Evolutionary conservation across 1,284 basidiomycete species (phyloP), one percentile per base, ranked within the genome.

Genomic region (Ganoderma resinaceum): DNA sequence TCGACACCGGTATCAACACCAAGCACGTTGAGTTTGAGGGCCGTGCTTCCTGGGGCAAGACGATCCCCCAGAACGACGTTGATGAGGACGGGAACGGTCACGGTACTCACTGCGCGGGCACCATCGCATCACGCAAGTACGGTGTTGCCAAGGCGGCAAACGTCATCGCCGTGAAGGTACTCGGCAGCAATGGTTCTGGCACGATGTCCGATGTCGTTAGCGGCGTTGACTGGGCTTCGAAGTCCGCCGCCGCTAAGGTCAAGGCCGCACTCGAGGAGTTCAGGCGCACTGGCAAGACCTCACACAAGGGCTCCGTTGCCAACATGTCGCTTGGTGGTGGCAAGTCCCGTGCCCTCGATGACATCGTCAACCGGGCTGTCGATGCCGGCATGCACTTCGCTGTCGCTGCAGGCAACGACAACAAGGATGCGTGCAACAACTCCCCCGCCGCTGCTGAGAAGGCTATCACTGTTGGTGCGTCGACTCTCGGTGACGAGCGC

Each of bases 321-420:
- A 98, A 97, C 87, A 98, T 99, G 97, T 95, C 92, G 79, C 91
- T 99, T 65, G 97, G 97, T 73, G 97, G 97, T 78, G 95, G 95
- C 75, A 97, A 96, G 85, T 96, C 95, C n/a, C 86, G 85, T 52
- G 88, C 94, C 57, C 88, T 99, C 66, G 95, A 99, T 76, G 86
- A 88, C 46, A 90, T 93, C 61, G 95, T 99, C 71, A 91, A 99
- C 83, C 86, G 84, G 64, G 96, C 97, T 65, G 95, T 98, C 66
- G 87, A 89, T 35, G 75, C 79, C 59, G 97, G 97, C 64, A 86
- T 99, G 66, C 95, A 98, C 86, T 98, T 99, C 77, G 95, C 95
- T 73, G 96, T 98, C 70, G 96, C 96, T 66, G 97, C 96, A 70
- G 83, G 84, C 72, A 84, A 88, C 79, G 78, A 85, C 76, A 84